phyloP scores from a whole-genome alignment of 31 red algal genomes.

The Asparagopsis taxiformis region DNA sequence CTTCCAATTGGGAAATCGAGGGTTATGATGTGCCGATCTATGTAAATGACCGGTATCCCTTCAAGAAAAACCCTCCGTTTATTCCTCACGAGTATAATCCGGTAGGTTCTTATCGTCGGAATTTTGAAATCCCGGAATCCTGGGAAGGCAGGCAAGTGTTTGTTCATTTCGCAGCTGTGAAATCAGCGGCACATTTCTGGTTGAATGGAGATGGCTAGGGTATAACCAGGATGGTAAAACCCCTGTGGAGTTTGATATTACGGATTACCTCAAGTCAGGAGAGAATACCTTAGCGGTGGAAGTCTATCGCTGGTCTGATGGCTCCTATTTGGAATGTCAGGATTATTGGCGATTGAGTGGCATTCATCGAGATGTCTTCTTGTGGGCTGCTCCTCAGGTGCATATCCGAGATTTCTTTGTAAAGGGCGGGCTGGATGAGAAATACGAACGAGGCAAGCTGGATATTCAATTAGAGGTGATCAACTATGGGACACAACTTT shows the following conservation, averaged over 20 bases:
- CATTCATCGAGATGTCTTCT: constrained; percentile 15
- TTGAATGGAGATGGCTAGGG: constrained; percentile 6
- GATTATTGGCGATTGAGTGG: constrained; percentile 22
- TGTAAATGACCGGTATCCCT: too few relatives aligned
- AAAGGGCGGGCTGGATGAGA: too few relatives aligned
- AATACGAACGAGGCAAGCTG: background rate
- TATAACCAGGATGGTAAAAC: constrained; percentile 1
- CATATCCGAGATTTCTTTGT: too few relatives aligned
- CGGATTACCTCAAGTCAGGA: background rate
- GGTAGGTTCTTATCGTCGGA: constrained; percentile 2
- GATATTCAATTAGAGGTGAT: background rate
- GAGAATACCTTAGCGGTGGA: constrained; percentile 10
- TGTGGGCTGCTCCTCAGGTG: background rate
- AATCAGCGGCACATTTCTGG: background rate
- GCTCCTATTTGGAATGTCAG: constrained; percentile 14
- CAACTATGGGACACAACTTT: too few relatives aligned
- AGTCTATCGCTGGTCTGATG: constrained; percentile 22
- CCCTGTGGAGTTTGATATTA: constrained; percentile 19
- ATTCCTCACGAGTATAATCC: background rate
- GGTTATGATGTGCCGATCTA: too few relatives aligned
- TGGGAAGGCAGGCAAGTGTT: background rate
- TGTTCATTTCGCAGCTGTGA: background rate
- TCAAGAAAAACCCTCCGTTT: too few relatives aligned
- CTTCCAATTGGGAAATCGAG: too few relatives aligned
- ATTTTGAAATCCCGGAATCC: background rate